Conservation (phyloP, 805 yeast species). For the Myxozyma melibiosi region DNA sequence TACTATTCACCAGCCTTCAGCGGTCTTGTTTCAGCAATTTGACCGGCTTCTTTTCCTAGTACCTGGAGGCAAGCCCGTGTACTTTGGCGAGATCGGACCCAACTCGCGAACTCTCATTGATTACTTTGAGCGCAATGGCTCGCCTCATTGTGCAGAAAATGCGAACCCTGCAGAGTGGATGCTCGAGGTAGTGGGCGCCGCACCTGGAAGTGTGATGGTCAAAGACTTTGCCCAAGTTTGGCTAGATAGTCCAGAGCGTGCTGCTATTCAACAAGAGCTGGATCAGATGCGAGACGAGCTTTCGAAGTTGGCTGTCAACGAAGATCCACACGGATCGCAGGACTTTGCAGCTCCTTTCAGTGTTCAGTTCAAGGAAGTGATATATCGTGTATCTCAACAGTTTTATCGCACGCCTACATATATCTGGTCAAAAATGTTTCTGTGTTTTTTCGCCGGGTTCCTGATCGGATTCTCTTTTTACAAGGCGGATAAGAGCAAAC, state of each 20-base stretch:
- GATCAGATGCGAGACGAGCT: constrained; percentile 65
- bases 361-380: constrained; percentile 49
- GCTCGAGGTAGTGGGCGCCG: constrained; percentile 60
- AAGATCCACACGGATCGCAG: constrained; percentile 36
- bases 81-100: constrained; percentile 78
- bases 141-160: constrained; percentile 64
- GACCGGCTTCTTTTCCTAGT: constrained; percentile 68
- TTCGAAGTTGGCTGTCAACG: constrained; percentile 6
- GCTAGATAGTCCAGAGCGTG: constrained; percentile 66
- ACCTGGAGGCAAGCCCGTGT: constrained; percentile 77
- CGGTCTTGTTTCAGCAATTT: constrained; percentile 65
- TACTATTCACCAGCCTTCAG: constrained; percentile 82
- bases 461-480: constrained; percentile 71
- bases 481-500: constrained; percentile 61
- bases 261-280: constrained; percentile 61
- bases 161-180: constrained; percentile 93
- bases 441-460: constrained; percentile 56
- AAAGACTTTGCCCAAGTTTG: constrained; percentile 59
- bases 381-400: constrained; percentile 57
- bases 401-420: constrained; percentile 65
- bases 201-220: constrained; percentile 42
- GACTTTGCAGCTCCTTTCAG: constrained; percentile 55
- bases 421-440: constrained; percentile 56
- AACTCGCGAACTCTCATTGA: constrained; percentile 58
- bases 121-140: constrained; percentile 72